Percentiles rank a stretch among this genome's conserved stretches.
Evolutionary conservation across 768 basidiomycete genomes (phyloP).

Genomic region (Agrocybe praecox): DNA sequence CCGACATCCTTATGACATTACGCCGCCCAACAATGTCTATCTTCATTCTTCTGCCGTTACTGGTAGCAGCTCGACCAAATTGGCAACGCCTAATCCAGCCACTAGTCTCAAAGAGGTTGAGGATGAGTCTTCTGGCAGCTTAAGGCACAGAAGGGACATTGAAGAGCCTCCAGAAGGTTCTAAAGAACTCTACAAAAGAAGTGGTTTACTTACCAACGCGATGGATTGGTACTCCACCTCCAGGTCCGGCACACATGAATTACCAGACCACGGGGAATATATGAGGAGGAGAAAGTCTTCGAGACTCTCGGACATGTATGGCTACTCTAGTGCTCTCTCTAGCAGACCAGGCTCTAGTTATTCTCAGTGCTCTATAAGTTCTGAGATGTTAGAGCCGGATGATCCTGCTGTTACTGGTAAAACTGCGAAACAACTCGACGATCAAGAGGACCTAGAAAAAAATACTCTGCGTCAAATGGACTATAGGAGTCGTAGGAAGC

Average conservation of each 20-base stretch:
- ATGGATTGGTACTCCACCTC: slow-evolving; percentile 53
- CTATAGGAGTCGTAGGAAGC: slow-evolving; percentile 68
- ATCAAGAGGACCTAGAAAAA: slow-evolving; percentile 63
- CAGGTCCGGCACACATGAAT: slow-evolving; percentile 23
- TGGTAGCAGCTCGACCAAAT: not conserved
- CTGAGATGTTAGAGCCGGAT: slow-evolving; percentile 67
- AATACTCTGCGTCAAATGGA: slow-evolving; percentile 65
- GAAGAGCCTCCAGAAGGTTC: slow-evolving; percentile 16
- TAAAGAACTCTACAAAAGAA: slow-evolving; percentile 31
- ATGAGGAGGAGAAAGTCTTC: not conserved
- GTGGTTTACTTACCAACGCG: slow-evolving; percentile 52
- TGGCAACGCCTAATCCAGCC: not conserved
- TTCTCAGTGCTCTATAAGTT: slow-evolving; percentile 42
- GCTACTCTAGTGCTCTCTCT: slow-evolving; percentile 20
- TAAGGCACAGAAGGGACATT: not conserved
- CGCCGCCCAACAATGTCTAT: slow-evolving; percentile 49
- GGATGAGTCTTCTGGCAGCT: too few relatives aligned
- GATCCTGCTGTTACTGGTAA: slow-evolving; percentile 72
- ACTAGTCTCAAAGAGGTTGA: not conserved
- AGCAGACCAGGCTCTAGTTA: slow-evolving; percentile 45
- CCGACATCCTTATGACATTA: slow-evolving; percentile 64
- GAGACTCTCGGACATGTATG: slow-evolving; percentile 4
- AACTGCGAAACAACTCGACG: slow-evolving; percentile 50
- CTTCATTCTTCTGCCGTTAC: slow-evolving; percentile 14
- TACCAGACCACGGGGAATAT: slow-evolving; percentile 10